phyloP scores from a whole-genome alignment of 768 basidiomycete genomes.

The Lactarius deliciosus region DNA sequence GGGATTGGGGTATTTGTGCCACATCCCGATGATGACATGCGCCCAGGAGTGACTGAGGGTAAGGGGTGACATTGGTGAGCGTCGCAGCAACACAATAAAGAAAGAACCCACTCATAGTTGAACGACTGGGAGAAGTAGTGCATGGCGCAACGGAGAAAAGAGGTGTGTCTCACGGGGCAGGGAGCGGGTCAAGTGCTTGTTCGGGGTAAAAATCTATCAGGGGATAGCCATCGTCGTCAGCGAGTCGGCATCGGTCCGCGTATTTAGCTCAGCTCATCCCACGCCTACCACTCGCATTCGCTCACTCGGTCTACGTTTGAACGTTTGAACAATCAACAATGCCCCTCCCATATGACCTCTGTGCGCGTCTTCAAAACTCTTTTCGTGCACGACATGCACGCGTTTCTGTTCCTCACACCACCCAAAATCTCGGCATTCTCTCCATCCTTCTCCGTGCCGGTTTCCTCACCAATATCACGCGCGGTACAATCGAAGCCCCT shows the following conservation, averaged over 20 bases:
- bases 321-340: constrained; percentile 29
- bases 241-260: neutral
- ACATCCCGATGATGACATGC: constrained; percentile 90
- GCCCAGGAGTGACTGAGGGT: constrained; percentile 77
- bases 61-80: constrained; percentile 25
- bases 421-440: constrained; percentile 89
- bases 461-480: constrained; percentile 79
- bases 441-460: constrained; percentile 90
- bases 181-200: constrained; percentile 7
- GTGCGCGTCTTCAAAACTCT: constrained; percentile 88
- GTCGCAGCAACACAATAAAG: constrained; percentile 15
- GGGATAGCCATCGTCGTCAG: constrained; percentile 2
- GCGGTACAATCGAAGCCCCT: constrained; percentile 67
- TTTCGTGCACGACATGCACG: constrained; percentile 81
- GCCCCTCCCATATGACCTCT: constrained; percentile 81
- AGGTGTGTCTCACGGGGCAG: neutral
- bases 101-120: constrained; percentile 69
- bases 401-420: constrained; percentile 78
- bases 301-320: neutral
- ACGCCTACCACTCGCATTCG: neutral
- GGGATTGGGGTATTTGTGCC: constrained; percentile 95
- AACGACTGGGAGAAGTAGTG: constrained; percentile 87
- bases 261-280: constrained; percentile 3
- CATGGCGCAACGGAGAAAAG: constrained; percentile 44
- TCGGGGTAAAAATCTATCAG: neutral